phyloP scores from a whole-genome alignment of 2,329 filamentous ascomycete species.

The Alternaria infectoria region DNA sequence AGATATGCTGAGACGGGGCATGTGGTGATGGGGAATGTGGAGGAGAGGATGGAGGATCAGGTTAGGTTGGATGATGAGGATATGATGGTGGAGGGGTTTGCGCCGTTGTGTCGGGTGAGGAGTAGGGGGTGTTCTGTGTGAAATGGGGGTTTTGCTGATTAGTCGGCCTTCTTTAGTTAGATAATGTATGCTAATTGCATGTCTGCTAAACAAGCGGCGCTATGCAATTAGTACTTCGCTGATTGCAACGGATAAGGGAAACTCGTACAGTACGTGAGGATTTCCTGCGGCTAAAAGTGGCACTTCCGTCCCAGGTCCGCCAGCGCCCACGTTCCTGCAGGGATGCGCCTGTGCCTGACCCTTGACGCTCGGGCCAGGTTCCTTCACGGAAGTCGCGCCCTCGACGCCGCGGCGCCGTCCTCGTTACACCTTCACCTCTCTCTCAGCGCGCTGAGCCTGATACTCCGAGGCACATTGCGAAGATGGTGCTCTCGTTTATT shows the following conservation, averaged over 20 bases:
- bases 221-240: no score
- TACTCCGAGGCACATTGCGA: conserved; percentile 17
- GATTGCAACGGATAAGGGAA: no score
- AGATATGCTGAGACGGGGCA: neutral
- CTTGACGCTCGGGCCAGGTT: conserved; percentile 3
- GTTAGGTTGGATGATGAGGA: conserved; percentile 3
- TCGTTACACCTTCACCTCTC: neutral
- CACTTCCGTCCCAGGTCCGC: neutral
- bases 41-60: conserved; percentile 1
- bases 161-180: no score
- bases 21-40: neutral
- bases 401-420: neutral
- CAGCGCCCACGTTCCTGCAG: conserved; percentile 8
- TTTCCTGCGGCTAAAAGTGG: conserved; percentile 20
- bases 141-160: neutral
- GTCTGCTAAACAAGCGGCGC: no score
- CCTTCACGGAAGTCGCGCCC: neutral
- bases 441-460: conserved; percentile 15
- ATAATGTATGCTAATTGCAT: no score
- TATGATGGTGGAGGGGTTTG: conserved; percentile 10
- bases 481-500: conserved; percentile 80
- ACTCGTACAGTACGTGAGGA: no score
- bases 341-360: conserved; percentile 1
- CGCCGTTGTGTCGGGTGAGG: conserved; percentile 24
- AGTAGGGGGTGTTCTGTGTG: conserved; percentile 12